A percentile compares a stretch with the other conserved stretches of the same genome.
Conservation (phyloP, 2,329 filamentous ascomycete species). For the Trichoderma breve region DNA sequence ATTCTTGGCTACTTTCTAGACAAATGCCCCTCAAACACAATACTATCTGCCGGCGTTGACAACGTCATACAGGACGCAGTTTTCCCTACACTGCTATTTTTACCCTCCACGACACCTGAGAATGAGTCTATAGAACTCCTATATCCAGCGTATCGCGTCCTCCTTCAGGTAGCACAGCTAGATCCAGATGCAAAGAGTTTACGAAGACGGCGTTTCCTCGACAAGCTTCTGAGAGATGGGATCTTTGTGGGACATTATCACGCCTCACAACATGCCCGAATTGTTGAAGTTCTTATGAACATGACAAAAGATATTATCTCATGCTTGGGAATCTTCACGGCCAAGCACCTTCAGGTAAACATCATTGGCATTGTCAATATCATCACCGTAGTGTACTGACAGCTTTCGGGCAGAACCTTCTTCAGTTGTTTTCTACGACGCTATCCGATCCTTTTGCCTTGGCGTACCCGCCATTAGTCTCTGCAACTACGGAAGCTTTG, state of each 20-base stretch:
- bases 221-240: conserved; percentile 55
- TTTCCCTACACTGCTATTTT: conserved; percentile 68
- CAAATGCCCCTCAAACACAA: conserved; percentile 50
- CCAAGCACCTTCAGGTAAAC: conserved; percentile 65
- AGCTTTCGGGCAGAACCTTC: conserved; percentile 50
- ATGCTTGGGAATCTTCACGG: conserved; percentile 58
- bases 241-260: conserved; percentile 56
- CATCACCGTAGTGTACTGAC: not conserved
- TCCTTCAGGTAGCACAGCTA: conserved; percentile 55
- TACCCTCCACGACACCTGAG: conserved; percentile 76
- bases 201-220: conserved; percentile 43
- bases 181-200: conserved; percentile 27
- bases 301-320: conserved; percentile 50
- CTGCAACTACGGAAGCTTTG: conserved; percentile 52
- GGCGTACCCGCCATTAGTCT: conserved; percentile 52
- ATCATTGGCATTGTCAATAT: conserved; percentile 9
- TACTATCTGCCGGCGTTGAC: conserved; percentile 63
- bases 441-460: conserved; percentile 68
- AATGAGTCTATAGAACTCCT: conserved; percentile 66
- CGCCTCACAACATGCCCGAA: conserved; percentile 54
- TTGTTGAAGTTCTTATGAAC: conserved; percentile 56
- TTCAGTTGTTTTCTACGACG: conserved; percentile 64
- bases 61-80: conserved; percentile 67
- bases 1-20: conserved; percentile 55
- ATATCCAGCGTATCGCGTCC: conserved; percentile 60